Base-by-base conservation (phyloP, 768 basidiomycete species). In the Scleroderma citrinum region DNA sequence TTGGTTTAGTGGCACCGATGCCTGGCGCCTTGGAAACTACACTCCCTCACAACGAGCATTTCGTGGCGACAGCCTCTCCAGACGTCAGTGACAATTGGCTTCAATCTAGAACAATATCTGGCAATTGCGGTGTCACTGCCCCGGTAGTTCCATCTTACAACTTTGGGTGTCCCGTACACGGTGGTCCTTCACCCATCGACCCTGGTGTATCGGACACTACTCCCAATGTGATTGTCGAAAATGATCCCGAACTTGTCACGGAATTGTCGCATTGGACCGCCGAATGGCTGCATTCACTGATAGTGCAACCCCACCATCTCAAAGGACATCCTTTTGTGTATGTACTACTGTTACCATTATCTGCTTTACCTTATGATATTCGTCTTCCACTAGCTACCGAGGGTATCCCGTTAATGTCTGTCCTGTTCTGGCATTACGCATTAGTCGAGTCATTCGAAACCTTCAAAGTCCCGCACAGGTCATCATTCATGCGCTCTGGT, bases 401-500 rank as follows among this genome's bases (percentile, higher is more conserved):
- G 49, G 51, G 26, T 50, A 40, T 30, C 46, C 47, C 10, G 45
- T 38, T 24, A 36, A 39, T 21, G 51, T 35, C 16, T 44, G 52
- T 11, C 11, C 48, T 31, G 56, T 52, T 2, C 39, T 58, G 26
- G 56, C 50, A 6, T 45, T 32, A 16, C 63, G 56, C 12, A 61
- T 67, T 32, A 57, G 44, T 45, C 52, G 48, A 38, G 52, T 58
- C 29, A 51, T 66, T 41, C 32, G 44, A 32, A n/a, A 38, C 14
- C 50, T 69, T 29, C 37, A 42, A 37, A 65, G 64, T 50, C 67
- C 65, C 7, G 49, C 55, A 37, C 59, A 63, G 23, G 63, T 66
- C 13, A 52, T 39, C 37, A 48, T 67, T 40, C 58, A 67, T 39
- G 58, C 68, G 23, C 44, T 69, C 23, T 71, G 65, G 68, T 57